A percentile compares a stretch with the other conserved stretches of the same genome.
These are phyloP conservation scores for Monocercomonoides exilis DNA, from an alignment of 78 protist genomes.

Conservation along the genomic window DNA sequence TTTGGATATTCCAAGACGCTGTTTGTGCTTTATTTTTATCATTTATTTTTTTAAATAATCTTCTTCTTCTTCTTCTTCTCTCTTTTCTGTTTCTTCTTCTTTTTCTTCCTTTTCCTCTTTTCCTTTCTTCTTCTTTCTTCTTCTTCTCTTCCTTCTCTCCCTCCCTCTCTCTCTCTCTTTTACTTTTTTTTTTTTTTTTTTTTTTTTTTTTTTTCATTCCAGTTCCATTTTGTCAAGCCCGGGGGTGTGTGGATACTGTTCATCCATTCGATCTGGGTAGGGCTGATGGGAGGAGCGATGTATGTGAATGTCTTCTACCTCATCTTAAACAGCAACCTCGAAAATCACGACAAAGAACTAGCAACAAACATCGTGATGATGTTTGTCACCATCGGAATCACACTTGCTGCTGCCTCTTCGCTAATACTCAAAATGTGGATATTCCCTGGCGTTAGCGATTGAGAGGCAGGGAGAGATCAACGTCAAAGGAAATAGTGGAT, in stretches of 20 bases:
- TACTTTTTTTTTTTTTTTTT: neutral
- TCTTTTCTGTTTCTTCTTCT: neutral
- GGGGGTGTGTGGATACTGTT: neutral
- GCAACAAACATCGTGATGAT: neutral
- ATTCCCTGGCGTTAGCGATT: too few species aligned
- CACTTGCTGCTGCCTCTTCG: too few species aligned
- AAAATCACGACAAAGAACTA: neutral
- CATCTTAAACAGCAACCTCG: neutral
- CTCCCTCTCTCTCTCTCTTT: neutral
- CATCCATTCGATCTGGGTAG: neutral
- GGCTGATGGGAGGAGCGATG: neutral
- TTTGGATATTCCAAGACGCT: neutral
- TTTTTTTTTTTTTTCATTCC: neutral
- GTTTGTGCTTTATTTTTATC: neutral
- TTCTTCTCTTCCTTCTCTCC: neutral
- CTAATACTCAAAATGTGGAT: too few species aligned
- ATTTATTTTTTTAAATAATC: neutral
- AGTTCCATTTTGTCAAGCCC: neutral
- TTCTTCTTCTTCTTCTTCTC: neutral
- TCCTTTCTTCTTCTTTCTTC: neutral
- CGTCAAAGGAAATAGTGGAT: too few species aligned
- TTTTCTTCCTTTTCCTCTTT: neutral
- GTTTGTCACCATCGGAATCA: neutral
- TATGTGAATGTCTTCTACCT: conserved; percentile 13
- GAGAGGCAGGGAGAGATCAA: too few species aligned